phyloP scores from a whole-genome alignment of 2,329 filamentous ascomycete genomes.

The Pyricularia sp. region DNA sequence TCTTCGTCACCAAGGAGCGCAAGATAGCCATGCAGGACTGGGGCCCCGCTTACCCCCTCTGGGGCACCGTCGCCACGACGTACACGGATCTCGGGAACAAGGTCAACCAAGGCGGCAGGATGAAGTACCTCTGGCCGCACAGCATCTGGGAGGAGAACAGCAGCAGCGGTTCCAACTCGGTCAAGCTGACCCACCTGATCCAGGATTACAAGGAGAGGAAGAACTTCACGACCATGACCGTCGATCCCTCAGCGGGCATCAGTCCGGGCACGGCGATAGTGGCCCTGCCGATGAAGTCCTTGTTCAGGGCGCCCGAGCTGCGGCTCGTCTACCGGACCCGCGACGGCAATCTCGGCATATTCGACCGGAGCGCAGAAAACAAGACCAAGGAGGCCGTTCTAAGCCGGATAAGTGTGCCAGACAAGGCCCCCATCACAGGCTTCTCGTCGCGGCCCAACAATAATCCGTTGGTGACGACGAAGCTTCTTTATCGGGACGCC shows the following conservation, averaged over 20 bases:
- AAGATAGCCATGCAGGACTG: neutral
- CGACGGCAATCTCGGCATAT: neutral
- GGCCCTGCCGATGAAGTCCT: neutral
- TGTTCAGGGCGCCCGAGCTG: neutral
- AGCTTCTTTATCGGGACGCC: neutral
- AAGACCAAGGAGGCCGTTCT: neutral
- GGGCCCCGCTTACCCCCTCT: neutral
- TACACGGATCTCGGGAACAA: neutral
- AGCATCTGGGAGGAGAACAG: neutral
- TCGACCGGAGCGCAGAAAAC: neutral
- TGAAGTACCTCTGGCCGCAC: neutral
- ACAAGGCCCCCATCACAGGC: neutral
- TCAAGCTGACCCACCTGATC: neutral
- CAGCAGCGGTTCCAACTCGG: neutral
- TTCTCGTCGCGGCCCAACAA: neutral
- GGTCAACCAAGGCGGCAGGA: too few species aligned
- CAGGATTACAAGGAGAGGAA: neutral
- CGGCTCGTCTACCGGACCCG: neutral
- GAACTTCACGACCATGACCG: neutral
- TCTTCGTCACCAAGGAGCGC: neutral
- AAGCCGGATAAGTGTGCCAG: neutral
- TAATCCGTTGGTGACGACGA: neutral
- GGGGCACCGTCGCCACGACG: neutral
- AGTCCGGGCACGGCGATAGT: neutral
- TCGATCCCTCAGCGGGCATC: neutral